Conservation (phyloP, 2,329 filamentous ascomycete species). For the Sclerotinia glacialis region DNA sequence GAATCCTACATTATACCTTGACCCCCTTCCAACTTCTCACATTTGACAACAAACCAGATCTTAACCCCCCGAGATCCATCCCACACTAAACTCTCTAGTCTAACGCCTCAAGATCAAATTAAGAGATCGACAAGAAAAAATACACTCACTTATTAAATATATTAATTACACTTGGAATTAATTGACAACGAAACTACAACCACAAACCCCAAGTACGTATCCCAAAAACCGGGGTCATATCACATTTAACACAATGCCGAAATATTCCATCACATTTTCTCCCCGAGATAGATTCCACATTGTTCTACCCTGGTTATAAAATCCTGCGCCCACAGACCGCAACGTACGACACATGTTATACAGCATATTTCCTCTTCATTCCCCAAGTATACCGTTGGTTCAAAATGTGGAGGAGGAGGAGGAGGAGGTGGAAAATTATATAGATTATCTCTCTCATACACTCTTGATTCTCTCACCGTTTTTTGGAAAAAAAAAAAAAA, state of each 20-base stretch:
- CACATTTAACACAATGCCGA: not conserved
- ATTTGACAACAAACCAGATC: too few species aligned
- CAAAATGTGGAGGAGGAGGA: too few species aligned
- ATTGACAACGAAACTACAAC: too few species aligned
- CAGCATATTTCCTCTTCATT: not conserved
- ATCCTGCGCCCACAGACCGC: not conserved
- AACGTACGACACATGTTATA: not conserved
- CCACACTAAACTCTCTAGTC: too few species aligned
- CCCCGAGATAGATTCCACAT: not conserved
- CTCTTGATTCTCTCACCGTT: not conserved
- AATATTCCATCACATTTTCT: not conserved
- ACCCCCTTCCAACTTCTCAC: too few species aligned
- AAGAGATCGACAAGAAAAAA: too few species aligned
- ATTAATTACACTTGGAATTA: too few species aligned
- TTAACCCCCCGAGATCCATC: too few species aligned
- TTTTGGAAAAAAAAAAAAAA: not conserved
- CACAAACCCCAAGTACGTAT: not conserved
- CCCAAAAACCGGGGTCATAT: slow-evolving; percentile 4
- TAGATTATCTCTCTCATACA: not conserved
- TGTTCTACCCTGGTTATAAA: not conserved
- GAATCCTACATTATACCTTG: too few species aligned
- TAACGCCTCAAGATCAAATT: too few species aligned
- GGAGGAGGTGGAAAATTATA: not conserved
- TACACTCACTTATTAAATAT: too few species aligned
- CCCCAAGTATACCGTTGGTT: not conserved